Percentiles rank a stretch among this genome's conserved stretches.
Evolutionary conservation across 306 rosid genomes (phyloP).

Genomic region (Ormosia emarginata): DNA sequence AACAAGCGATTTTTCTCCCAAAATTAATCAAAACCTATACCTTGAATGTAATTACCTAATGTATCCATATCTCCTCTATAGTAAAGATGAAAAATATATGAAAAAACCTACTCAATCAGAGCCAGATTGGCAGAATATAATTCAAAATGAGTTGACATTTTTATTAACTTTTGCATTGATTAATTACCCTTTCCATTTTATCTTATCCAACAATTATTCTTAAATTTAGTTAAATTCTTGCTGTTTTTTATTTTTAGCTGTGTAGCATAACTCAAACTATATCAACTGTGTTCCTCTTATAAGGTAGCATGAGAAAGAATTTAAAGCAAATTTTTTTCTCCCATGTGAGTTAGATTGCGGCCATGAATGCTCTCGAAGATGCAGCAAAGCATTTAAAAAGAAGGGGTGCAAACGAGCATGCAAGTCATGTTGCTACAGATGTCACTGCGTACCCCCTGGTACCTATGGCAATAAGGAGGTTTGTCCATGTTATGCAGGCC

Average conservation of each 20-base stretch:
- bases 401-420: slow-evolving; percentile 56
- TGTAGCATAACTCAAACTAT: neutral
- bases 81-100: no score
- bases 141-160: no score
- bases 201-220: no score
- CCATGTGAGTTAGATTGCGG: slow-evolving; percentile 36
- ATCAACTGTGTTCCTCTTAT: neutral
- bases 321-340: neutral
- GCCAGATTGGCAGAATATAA: no score
- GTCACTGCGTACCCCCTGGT: slow-evolving; percentile 68
- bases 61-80: no score
- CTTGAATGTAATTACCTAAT: no score
- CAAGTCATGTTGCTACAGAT: slow-evolving; percentile 45
- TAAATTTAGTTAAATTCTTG: neutral
- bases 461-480: slow-evolving; percentile 44
- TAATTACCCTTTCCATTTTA: no score
- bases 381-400: slow-evolving; percentile 44
- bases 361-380: slow-evolving; percentile 41
- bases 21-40: no score
- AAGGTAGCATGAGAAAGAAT: neutral
- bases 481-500: slow-evolving; percentile 66
- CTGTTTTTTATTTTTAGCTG: neutral
- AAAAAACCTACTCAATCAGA: no score
- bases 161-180: no score
- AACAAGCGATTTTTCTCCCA: no score